Evolutionary conservation across 208 protist species (phyloP).

Genomic region (Acanthamoeba lenticulata): DNA sequence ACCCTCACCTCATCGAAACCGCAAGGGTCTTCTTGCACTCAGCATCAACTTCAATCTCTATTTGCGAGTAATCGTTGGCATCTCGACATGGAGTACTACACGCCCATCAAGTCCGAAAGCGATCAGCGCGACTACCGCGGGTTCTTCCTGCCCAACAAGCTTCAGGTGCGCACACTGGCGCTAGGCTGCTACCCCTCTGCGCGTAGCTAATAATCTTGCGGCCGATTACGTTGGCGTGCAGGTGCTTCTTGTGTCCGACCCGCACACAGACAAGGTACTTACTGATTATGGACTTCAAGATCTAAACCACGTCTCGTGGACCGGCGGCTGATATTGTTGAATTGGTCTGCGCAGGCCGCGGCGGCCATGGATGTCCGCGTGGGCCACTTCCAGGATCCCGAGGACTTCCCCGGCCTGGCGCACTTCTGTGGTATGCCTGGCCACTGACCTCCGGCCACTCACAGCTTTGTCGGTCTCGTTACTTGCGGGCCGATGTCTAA

Average conservation of each 20-base stretch:
- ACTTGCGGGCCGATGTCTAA: background rate
- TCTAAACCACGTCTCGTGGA: too few relatives aligned
- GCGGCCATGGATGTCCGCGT: constrained; percentile 83
- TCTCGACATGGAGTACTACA: constrained; percentile 16
- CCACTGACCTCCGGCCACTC: background rate
- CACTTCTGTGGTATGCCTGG: constrained; percentile 82
- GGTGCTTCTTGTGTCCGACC: constrained; percentile 52
- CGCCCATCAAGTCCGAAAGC: constrained; percentile 21
- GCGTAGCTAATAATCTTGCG: too few relatives aligned
- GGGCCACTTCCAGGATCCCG: constrained; percentile 84
- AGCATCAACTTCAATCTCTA: background rate
- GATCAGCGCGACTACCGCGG: constrained; percentile 18
- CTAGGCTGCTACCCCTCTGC: too few relatives aligned
- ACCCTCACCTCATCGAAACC: background rate
- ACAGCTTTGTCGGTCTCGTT: background rate
- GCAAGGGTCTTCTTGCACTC: background rate
- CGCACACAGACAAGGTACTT: constrained; percentile 43
- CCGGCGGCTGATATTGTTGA: too few relatives aligned
- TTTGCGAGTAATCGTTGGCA: background rate
- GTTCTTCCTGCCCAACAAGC: constrained; percentile 42
- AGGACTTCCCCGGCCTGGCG: constrained; percentile 85
- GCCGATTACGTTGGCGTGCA: background rate
- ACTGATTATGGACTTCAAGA: too few relatives aligned
- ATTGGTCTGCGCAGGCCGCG: constrained; percentile 61
- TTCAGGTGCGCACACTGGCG: background rate